Evolutionary conservation across 768 basidiomycete species (phyloP).

Genomic region (Tulasnella sp.): DNA sequence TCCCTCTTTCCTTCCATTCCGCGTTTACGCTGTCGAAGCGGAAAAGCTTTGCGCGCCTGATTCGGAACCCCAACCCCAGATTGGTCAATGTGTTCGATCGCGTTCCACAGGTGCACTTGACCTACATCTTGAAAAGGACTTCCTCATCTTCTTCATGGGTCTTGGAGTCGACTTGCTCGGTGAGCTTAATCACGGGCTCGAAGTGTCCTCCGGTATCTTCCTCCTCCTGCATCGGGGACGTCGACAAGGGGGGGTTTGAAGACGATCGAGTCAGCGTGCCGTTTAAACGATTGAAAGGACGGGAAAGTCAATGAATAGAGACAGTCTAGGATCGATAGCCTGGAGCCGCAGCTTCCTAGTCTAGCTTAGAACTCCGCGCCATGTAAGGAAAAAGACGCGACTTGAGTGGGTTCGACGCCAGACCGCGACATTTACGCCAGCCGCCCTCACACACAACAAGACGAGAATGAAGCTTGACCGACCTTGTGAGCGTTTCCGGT

Average conservation of each 20-base stretch:
- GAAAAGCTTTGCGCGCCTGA: constrained; percentile 96
- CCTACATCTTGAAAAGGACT: constrained; percentile 90
- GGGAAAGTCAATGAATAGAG: not conserved
- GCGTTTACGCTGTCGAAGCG: constrained; percentile 65
- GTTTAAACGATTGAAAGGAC: not conserved
- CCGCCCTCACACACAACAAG: not conserved
- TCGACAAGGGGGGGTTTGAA: not conserved
- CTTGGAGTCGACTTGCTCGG: constrained; percentile 90
- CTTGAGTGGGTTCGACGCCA: not conserved
- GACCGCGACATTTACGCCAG: not conserved
- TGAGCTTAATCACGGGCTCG: constrained; percentile 94
- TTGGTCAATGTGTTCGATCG: constrained; percentile 1
- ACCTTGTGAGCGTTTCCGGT: constrained; percentile 3
- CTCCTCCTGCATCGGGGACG: constrained; percentile 27
- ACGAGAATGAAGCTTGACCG: not conserved
- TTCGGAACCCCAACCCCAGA: not conserved
- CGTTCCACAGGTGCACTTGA: constrained; percentile 19
- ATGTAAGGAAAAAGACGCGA: not conserved
- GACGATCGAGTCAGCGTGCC: constrained; percentile 3
- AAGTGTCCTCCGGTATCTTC: constrained; percentile 86
- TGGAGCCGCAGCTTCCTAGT: not conserved
- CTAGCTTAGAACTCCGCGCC: not conserved
- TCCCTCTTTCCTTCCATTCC: constrained; percentile 99
- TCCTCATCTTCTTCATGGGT: constrained; percentile 93
- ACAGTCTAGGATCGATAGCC: not conserved